Percentiles rank a stretch among this genome's conserved stretches.
Conservation (phyloP, 768 basidiomycete species). For the Collybia mongolica region DNA sequence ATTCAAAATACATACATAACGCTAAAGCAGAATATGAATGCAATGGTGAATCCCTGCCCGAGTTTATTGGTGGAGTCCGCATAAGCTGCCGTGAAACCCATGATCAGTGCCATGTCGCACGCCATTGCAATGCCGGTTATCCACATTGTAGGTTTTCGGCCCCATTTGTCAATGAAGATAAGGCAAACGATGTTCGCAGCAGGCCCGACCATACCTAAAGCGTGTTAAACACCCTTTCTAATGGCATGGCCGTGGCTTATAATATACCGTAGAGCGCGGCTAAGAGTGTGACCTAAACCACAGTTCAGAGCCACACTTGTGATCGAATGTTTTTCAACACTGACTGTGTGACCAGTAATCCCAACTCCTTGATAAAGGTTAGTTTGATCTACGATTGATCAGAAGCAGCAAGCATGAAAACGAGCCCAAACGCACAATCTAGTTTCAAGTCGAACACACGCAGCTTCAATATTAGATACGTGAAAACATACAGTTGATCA, state of each 20-base stretch:
- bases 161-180: constrained; percentile 8
- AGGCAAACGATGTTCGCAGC: constrained; percentile 8
- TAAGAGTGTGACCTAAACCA: constrained; percentile 3
- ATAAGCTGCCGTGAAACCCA: constrained; percentile 7
- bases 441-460: neutral
- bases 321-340: neutral
- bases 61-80: constrained; percentile 2
- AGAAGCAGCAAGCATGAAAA: neutral
- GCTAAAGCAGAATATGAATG: constrained; percentile 1
- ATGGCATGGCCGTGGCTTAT: too few species aligned
- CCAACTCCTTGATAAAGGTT: constrained; percentile 3
- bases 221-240: too few species aligned
- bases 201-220: constrained; percentile 3
- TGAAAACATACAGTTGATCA: constrained; percentile 4
- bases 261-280: constrained; percentile 4
- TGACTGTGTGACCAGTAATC: constrained; percentile 7
- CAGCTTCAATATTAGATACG: neutral
- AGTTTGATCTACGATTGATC: constrained; percentile 1
- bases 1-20: too few species aligned
- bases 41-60: constrained; percentile 7
- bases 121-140: constrained; percentile 11
- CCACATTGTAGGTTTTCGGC: constrained; percentile 8
- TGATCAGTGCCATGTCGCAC: constrained; percentile 10
- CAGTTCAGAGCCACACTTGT: neutral
- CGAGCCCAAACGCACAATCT: neutral